Evolutionary conservation across 371 early-diverging fungal genomes (phyloP), one percentile per base, ranked within the genome.

Genomic region (Fennellomyces sp.): DNA sequence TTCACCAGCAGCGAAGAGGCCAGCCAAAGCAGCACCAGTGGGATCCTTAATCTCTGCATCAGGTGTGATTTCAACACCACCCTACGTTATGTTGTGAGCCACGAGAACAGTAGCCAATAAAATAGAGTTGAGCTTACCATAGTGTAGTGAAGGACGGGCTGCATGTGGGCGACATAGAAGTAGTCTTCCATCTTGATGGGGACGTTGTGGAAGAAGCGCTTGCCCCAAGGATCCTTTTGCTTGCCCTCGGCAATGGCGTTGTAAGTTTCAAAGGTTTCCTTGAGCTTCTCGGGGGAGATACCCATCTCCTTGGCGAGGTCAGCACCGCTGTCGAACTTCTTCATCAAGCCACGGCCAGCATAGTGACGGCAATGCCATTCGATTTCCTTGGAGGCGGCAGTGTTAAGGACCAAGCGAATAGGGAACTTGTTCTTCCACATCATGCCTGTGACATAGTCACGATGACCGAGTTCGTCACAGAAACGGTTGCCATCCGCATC

Each of bases 301-400:
- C 90, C 88, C 68, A 95, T 88, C 56, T 92, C 93, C 74, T 88
- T 87, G 58, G 96, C 93, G 38, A 97, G 75, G 38, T 80, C 94
- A 30, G 81, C 85, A 50, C 90, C 88, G 56, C 73, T 80, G 41
- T 86, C 86, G 64, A 90, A 92, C 60, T 87, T 73, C 80, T 82
- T 87, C 91, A 96, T 91, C 58, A 96, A 77, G 41, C 94, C 93
- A 83, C 94, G 93, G 23, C 95, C 95, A 56, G 86, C 84, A 80
- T 95, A 95, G 73, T 95, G 95, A 72, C 92, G 91, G 84, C 93
- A 91, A 75, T 95, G 94, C 95, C 95, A 95, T 70, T 93, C 93
- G 56, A 95, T 92, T 68, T 94, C 94, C 72, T 92, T 91, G 65
- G 91, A 85, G 12, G 90, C 93, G 66, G 89, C 86, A 35, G 90